phyloP scores from a whole-genome alignment of 495 filamentous ascomycete genomes.

The Cladorrhinum samala region DNA sequence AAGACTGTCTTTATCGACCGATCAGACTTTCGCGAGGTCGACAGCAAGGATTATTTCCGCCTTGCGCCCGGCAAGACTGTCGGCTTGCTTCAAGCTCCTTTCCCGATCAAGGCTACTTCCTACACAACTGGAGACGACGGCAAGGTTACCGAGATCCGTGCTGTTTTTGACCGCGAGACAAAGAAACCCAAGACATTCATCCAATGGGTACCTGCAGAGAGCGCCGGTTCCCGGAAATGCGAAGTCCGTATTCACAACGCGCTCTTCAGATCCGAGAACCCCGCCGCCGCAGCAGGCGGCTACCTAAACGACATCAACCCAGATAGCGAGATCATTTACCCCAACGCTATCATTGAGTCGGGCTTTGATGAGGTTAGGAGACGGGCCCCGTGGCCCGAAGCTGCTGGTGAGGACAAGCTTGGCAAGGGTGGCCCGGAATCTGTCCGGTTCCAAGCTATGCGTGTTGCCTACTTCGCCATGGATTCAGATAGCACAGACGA shows the following conservation, averaged over 20 bases:
- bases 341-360: slow-evolving; percentile 72
- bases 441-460: slow-evolving; percentile 87
- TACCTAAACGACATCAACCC: slow-evolving; percentile 83
- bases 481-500: slow-evolving; percentile 75
- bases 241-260: slow-evolving; percentile 75
- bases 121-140: slow-evolving; percentile 68
- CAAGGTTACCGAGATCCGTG: slow-evolving; percentile 62
- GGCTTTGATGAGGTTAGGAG: slow-evolving; percentile 74
- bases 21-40: slow-evolving; percentile 81
- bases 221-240: slow-evolving; percentile 60
- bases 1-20: slow-evolving; percentile 87
- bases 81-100: slow-evolving; percentile 76
- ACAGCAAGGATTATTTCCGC: slow-evolving; percentile 85
- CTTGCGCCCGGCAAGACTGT: slow-evolving; percentile 86
- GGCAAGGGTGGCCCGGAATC: slow-evolving; percentile 58
- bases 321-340: slow-evolving; percentile 70
- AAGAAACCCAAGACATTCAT: slow-evolving; percentile 88
- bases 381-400: slow-evolving; percentile 77
- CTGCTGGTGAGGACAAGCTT: slow-evolving; percentile 56
- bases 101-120: slow-evolving; percentile 71
- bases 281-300: slow-evolving; percentile 62
- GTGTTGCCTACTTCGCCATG: slow-evolving; percentile 82
- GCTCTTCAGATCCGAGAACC: slow-evolving; percentile 82
- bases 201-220: slow-evolving; percentile 73
- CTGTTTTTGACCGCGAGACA: slow-evolving; percentile 57